phyloP scores from a whole-genome alignment of 345 rosid genomes.

The Dipteronia dyeriana region DNA sequence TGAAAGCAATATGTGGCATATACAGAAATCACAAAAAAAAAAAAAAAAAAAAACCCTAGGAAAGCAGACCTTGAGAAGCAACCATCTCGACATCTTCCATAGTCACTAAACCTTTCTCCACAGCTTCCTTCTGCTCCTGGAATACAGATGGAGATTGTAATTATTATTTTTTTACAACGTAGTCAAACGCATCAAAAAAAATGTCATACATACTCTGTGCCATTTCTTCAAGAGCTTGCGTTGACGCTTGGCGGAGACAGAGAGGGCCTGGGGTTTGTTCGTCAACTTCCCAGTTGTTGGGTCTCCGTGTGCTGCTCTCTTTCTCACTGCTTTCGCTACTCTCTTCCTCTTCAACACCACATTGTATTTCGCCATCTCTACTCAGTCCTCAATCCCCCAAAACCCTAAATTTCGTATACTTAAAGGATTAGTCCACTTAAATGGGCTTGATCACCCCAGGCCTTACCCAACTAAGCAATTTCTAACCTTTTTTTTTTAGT shows the following conservation, averaged over 20 bases:
- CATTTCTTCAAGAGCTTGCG: conserved; percentile 73
- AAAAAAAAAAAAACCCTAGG: neutral
- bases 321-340: conserved; percentile 53
- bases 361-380: conserved; percentile 82
- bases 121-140: conserved; percentile 74
- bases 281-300: conserved; percentile 60
- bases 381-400: neutral
- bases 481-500: too few relatives aligned
- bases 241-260: conserved; percentile 82
- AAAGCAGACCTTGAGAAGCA: conserved; percentile 43
- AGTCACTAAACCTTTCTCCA: conserved; percentile 67
- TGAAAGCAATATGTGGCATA: neutral
- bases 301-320: conserved; percentile 69
- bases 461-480: neutral
- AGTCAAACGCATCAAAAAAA: neutral
- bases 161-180: neutral
- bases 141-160: too few relatives aligned
- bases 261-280: conserved; percentile 38
- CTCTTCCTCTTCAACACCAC: conserved; percentile 73
- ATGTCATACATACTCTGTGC: conserved; percentile 53
- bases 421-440: too few relatives aligned
- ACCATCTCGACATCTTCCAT: conserved; percentile 85
- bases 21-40: neutral
- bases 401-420: neutral
- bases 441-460: neutral